phyloP scores from a whole-genome alignment of 169 alveolate genomes.

The Eimeria maxima region DNA sequence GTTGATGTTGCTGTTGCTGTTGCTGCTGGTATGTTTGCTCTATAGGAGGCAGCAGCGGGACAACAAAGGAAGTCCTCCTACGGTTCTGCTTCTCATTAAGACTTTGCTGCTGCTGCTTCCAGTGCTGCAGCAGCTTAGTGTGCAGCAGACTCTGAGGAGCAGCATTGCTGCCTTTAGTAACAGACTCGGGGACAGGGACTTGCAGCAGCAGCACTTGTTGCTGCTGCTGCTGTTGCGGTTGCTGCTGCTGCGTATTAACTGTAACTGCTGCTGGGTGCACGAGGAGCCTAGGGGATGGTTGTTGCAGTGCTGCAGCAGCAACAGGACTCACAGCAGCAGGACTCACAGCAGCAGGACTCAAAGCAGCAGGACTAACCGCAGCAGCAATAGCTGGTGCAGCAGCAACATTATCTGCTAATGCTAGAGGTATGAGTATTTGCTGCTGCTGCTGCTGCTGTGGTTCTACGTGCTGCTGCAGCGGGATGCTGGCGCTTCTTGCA shows the following conservation, averaged over 20 bases:
- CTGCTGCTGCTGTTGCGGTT: background rate
- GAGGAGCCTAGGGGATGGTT: background rate
- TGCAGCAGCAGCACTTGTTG: constrained; percentile 7
- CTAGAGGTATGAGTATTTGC: background rate
- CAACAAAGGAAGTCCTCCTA: background rate
- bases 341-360: background rate
- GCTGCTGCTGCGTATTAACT: background rate
- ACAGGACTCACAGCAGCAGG: background rate
- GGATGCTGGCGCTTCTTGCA: background rate
- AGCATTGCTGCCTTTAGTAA: background rate
- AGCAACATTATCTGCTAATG: background rate
- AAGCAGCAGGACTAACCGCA: too few species aligned
- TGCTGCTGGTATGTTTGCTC: background rate
- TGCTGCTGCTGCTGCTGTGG: constrained; percentile 8
- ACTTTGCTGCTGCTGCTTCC: background rate
- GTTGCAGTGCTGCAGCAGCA: background rate
- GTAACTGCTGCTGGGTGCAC: background rate
- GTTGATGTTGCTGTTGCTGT: background rate
- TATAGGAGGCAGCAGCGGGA: background rate
- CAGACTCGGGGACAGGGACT: background rate
- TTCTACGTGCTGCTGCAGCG: background rate
- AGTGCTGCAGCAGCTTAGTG: constrained; percentile 56
- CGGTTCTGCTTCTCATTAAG: background rate
- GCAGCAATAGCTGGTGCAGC: background rate
- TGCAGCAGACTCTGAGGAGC: background rate